phyloP scores from a whole-genome alignment of 805 yeast species.

The Wilhelminamyces savonicus region DNA sequence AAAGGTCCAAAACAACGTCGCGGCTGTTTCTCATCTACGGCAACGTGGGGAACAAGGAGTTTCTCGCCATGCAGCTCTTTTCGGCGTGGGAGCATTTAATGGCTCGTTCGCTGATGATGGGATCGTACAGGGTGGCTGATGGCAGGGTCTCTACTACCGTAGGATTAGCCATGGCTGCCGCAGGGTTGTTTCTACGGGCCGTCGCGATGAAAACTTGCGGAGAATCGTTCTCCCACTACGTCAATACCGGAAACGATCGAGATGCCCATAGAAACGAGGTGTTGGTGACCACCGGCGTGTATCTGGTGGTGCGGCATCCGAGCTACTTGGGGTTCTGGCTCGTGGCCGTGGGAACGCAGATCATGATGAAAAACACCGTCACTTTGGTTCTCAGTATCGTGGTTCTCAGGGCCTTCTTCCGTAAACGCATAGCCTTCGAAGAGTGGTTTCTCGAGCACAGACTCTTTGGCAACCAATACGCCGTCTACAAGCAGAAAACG shows the following conservation, averaged over 20 bases:
- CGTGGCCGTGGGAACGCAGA: slow-evolving; percentile 26
- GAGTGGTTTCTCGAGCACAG: slow-evolving; percentile 23
- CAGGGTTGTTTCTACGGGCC: slow-evolving; percentile 21
- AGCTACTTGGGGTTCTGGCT: slow-evolving; percentile 32
- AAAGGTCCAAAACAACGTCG: slow-evolving; percentile 15
- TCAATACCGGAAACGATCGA: slow-evolving; percentile 10
- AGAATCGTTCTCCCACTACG: slow-evolving; percentile 27
- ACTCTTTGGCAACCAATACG: slow-evolving; percentile 22
- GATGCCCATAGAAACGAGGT: slow-evolving; percentile 2
- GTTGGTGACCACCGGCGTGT: slow-evolving; percentile 29
- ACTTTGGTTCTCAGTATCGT: slow-evolving; percentile 9
- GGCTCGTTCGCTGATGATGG: not conserved
- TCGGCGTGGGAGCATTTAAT: slow-evolving; percentile 17
- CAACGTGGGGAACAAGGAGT: slow-evolving; percentile 25
- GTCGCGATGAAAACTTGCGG: slow-evolving; percentile 30
- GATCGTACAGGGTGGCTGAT: not conserved
- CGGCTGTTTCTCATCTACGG: slow-evolving; percentile 30
- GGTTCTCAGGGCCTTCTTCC: slow-evolving; percentile 20
- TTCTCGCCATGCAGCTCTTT: slow-evolving; percentile 21
- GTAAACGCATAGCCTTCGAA: slow-evolving; percentile 25
- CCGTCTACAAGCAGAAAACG: slow-evolving; percentile 15
- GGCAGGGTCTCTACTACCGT: too few relatives aligned
- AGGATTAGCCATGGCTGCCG: slow-evolving; percentile 11
- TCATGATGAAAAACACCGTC: slow-evolving; percentile 17
- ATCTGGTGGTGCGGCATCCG: slow-evolving; percentile 27